Conservation (phyloP, 495 filamentous ascomycete species). For the Penicillium samsonianum region DNA sequence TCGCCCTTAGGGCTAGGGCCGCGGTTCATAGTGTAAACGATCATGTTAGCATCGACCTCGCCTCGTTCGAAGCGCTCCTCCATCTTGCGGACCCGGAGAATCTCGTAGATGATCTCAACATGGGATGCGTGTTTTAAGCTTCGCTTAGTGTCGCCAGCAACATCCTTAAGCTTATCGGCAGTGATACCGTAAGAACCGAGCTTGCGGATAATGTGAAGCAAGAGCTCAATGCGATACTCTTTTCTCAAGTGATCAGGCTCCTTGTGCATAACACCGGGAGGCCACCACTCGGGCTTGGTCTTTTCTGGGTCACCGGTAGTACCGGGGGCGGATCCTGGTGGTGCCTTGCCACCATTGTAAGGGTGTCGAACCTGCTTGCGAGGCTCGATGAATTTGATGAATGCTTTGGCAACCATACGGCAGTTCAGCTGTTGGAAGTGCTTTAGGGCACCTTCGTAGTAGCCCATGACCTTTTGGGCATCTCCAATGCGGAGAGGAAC, state of each 20-base stretch:
- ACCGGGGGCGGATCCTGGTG: slow-evolving; percentile 39
- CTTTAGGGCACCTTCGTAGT: slow-evolving; percentile 55
- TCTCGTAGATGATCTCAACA: slow-evolving; percentile 51
- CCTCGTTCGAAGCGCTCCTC: slow-evolving; percentile 54
- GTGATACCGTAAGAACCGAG: slow-evolving; percentile 39
- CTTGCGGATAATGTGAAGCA: slow-evolving; percentile 50
- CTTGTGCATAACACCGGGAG: slow-evolving; percentile 61
- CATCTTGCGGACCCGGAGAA: slow-evolving; percentile 54
- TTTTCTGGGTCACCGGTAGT: slow-evolving; percentile 50
- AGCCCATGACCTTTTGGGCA: slow-evolving; percentile 35
- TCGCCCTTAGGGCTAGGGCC: slow-evolving; percentile 42
- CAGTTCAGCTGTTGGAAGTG: slow-evolving; percentile 73
- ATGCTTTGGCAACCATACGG: slow-evolving; percentile 69
- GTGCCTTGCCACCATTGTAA: slow-evolving; percentile 64
- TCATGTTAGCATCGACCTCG: slow-evolving; percentile 47
- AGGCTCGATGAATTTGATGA: slow-evolving; percentile 78
- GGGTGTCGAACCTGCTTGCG: slow-evolving; percentile 69
- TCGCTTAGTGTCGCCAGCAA: slow-evolving; percentile 44
- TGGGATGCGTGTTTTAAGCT: slow-evolving; percentile 40
- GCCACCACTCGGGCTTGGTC: slow-evolving; percentile 83
- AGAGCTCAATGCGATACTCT: slow-evolving; percentile 53
- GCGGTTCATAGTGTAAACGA: slow-evolving; percentile 43
- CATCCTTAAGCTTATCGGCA: slow-evolving; percentile 44
- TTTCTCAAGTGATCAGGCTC: slow-evolving; percentile 86
- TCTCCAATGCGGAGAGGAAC: slow-evolving; percentile 44